Evolutionary conservation across 2,329 filamentous ascomycete species (phyloP).

Genomic region (Alternaria incomplexa): DNA sequence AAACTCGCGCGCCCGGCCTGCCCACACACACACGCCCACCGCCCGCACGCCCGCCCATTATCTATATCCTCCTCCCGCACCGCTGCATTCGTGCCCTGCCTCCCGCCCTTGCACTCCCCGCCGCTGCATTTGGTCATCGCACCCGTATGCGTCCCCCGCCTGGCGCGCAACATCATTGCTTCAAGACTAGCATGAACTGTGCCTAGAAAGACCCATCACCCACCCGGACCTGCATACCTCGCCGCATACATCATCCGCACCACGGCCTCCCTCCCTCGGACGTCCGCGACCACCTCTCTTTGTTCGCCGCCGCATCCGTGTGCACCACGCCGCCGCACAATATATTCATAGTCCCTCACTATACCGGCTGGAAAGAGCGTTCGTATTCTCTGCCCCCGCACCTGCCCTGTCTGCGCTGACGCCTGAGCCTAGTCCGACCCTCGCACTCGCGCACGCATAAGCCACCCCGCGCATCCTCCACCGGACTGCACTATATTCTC

Average conservation of each 20-base stretch:
- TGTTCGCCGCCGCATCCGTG: slow-evolving; percentile 31
- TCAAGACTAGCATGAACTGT: slow-evolving; percentile 48
- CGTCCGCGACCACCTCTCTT: slow-evolving; percentile 23
- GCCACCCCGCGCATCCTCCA: slow-evolving; percentile 26
- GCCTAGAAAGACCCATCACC: slow-evolving; percentile 29
- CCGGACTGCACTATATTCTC: slow-evolving; percentile 3
- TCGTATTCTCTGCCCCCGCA: slow-evolving; percentile 19
- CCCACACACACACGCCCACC: not conserved
- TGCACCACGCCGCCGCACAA: slow-evolving; percentile 34
- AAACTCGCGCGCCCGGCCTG: not conserved
- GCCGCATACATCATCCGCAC: not conserved
- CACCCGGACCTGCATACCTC: not conserved
- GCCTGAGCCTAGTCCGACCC: slow-evolving; percentile 40
- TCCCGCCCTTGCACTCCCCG: slow-evolving; percentile 41
- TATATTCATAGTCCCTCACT: slow-evolving; percentile 21
- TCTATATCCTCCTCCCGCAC: slow-evolving; percentile 1
- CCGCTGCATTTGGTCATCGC: slow-evolving; percentile 26
- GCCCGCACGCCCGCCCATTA: not conserved
- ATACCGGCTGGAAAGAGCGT: slow-evolving; percentile 21
- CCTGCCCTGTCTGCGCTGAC: slow-evolving; percentile 39
- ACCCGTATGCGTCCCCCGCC: slow-evolving; percentile 50
- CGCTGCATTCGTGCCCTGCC: slow-evolving; percentile 5
- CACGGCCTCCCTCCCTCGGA: slow-evolving; percentile 32
- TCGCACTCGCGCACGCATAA: slow-evolving; percentile 25
- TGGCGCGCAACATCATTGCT: slow-evolving; percentile 47